These are phyloP conservation scores for Hibiscus trionum DNA, from an alignment of 345 rosid species.

Conservation along the genomic window DNA sequence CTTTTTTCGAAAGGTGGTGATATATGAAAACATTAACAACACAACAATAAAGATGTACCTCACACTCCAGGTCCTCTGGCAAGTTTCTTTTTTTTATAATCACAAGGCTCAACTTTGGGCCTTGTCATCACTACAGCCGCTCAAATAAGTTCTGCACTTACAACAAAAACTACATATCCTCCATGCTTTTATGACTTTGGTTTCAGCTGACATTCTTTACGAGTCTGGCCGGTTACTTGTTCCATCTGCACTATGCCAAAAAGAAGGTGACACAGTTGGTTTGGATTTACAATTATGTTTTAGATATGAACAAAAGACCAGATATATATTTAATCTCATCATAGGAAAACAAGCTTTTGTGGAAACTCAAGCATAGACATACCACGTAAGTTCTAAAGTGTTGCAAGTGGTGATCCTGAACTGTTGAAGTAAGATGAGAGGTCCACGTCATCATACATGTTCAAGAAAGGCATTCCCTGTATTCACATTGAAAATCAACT, in stretches of 20 bases:
- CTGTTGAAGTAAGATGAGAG: constrained; percentile 79
- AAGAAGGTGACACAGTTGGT: neutral
- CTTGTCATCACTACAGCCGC: neutral
- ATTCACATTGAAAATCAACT: constrained; percentile 5
- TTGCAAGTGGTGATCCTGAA: constrained; percentile 89
- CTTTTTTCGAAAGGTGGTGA: too few relatives aligned
- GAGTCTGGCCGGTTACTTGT: neutral
- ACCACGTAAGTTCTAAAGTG: constrained; percentile 43
- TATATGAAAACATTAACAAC: neutral
- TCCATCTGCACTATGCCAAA: constrained; percentile 1
- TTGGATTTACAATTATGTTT: neutral
- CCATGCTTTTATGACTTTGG: neutral
- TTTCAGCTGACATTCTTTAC: neutral
- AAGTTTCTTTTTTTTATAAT: neutral
- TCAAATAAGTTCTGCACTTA: neutral
- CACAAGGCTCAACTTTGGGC: neutral
- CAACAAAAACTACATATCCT: neutral
- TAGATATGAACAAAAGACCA: neutral
- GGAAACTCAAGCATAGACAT: constrained; percentile 17
- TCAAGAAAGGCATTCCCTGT: constrained; percentile 74
- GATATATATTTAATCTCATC: neutral
- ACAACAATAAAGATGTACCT: neutral
- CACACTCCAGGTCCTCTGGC: neutral
- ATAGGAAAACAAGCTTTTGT: neutral
- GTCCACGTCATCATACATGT: constrained; percentile 51